Evolutionary conservation across 2,329 filamentous ascomycete species (phyloP).

Genomic region (Penicillium frequentans): DNA sequence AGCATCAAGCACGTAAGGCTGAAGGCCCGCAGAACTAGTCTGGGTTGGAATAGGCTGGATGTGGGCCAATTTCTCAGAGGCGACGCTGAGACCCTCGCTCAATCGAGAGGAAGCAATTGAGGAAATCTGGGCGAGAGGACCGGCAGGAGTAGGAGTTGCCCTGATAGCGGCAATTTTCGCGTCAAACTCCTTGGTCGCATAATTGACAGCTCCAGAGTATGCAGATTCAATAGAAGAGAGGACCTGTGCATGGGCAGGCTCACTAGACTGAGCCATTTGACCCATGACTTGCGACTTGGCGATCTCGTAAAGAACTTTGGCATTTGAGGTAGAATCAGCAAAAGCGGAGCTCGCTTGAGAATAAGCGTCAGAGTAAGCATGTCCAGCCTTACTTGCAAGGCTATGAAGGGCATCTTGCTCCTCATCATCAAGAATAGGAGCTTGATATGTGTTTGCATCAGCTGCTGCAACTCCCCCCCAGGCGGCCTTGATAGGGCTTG

Average conservation of each 20-base stretch:
- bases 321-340: conserved; percentile 61
- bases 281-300: conserved; percentile 70
- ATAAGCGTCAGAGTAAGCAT: conserved; percentile 46
- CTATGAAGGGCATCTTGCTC: conserved; percentile 49
- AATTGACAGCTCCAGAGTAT: conserved; percentile 22
- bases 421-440: conserved; percentile 45
- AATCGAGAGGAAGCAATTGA: conserved; percentile 70
- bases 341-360: conserved; percentile 46
- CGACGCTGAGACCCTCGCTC: conserved; percentile 67
- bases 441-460: conserved; percentile 14
- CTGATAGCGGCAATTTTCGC: conserved; percentile 42
- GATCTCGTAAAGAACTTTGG: conserved; percentile 66
- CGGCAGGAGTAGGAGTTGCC: conserved; percentile 50
- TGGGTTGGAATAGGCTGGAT: conserved; percentile 67
- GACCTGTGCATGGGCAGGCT: conserved; percentile 39
- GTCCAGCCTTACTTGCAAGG: conserved; percentile 50
- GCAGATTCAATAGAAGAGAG: conserved; percentile 24
- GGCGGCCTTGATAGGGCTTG: conserved; percentile 22
- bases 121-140: conserved; percentile 56
- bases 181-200: conserved; percentile 20
- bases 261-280: conserved; percentile 67
- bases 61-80: conserved; percentile 69
- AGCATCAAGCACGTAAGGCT: conserved; percentile 59
- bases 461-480: conserved; percentile 25
- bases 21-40: conserved; percentile 58